Evolutionary conservation across 371 early-diverging fungal genomes (phyloP), one percentile per base, ranked within the genome.

Genomic region (Mucor indicus): DNA sequence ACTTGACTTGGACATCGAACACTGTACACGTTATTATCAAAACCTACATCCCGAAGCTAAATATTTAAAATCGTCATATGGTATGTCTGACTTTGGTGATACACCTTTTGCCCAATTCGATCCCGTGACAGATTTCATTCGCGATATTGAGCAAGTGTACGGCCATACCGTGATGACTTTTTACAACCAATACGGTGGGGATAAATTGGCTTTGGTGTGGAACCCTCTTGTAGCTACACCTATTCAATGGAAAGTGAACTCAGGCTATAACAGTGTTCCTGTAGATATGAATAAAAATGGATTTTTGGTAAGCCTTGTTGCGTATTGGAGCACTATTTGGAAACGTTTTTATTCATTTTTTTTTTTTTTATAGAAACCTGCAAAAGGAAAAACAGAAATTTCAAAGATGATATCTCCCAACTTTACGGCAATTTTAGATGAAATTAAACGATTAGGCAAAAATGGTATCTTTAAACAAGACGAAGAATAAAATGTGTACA

Each of bases 141-240:
- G 62, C 0, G 90, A 90, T 35, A 62, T 89, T 25, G 68, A 83
- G 73, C 55, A 50, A 9, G 42, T 70, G 11, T 84, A 69, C 61
- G 79, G 80, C 1, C 64, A 81, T 19, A 62, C 72, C 4, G 64
- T 85, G 15, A 44, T 82, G 49, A 80, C 90, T 36, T 93, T 90
- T 72, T 64, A 83, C 55, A 87, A 91, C 55, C 60, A 66, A 30
- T 89, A 86, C 43, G 93, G 93, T 25, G 91, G 93, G 30, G 82
- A 84, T 43, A 67, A 68, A 24, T 71, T 93, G 38, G 89, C 80
- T 4, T 69, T 91, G 13, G 81, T 89, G 1, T 88, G 85, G 84
- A 82, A 87, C 50, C 84, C 83, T 1, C 24, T 50, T 7, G 47
- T 59, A 0, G 57, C 80, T 15, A 71, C 66, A 7, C 76, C 85